Evolutionary conservation across 164 flowering plant genomes (phyloP), one percentile per base, ranked within the genome.

Genomic region (Vitis labrusca): DNA sequence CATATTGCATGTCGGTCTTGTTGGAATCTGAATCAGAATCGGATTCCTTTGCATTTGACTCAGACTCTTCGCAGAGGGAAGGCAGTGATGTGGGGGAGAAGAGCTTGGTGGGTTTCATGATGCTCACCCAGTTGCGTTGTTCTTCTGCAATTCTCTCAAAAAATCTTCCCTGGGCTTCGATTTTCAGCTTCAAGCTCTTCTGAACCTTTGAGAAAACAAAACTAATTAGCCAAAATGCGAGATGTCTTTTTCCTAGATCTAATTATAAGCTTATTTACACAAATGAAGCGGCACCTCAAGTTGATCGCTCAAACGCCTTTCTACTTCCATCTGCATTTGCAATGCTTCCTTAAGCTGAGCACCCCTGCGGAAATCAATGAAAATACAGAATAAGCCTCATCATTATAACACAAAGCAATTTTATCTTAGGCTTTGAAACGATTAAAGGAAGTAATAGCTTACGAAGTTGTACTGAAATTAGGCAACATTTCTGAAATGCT

Each of bases 141-240:
- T 85, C 81, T 3, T 81, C 82, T 8, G 69, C 61, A 15, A 81
- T 80, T 68, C 78, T 81, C 50, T 84, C 87, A 1, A 88, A 64
- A 72, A 79, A 88, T 72, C 89, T 86, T 74, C 73, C 71, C 71
- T 90, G 94, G n/a, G 90, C 86, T 79, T 85, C 91, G 12, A 84
- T 78, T 66, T 78, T 85, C 50, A 79, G 73, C 77, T 78, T 88
- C 76, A 90, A 73, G 70, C 70, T 78, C 70, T 32, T 80, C 23
- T 83, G 91, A 29, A 82, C 86, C 91, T 87, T 54, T 47, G 3
- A 47, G 19, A 14, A 27, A 52, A 50, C 9, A 13, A 53, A 47
- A 51, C 15, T 65, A 6, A 44, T 47, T 64, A 47, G 8, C 30
- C 44, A 37, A 37, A 37, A 3, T 37, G 5, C 1, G 44, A 3